Evolutionary conservation across 108 stramenopile species (phyloP).

Genomic region (Fragilariopsis cylindrus): DNA sequence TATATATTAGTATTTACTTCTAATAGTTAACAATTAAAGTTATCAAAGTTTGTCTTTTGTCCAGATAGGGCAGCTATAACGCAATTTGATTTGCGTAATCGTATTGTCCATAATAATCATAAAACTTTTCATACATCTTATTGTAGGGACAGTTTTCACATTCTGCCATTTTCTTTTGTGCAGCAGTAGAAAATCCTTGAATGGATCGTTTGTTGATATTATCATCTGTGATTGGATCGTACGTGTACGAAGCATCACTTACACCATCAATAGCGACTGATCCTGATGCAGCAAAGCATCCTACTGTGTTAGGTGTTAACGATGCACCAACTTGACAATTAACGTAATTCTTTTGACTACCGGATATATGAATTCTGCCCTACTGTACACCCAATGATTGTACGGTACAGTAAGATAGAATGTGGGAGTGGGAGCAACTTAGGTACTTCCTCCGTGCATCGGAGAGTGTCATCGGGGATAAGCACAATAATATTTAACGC

Average conservation of each 20-base stretch:
- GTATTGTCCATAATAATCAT: slow-evolving; percentile 60
- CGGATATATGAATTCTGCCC: slow-evolving; percentile 8
- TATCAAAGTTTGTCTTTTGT: slow-evolving; percentile 38
- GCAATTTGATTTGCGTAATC: slow-evolving; percentile 77
- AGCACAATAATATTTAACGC: too few species aligned
- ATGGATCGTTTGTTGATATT: slow-evolving; percentile 59
- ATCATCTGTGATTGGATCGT: slow-evolving; percentile 31
- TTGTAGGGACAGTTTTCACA: slow-evolving; percentile 44
- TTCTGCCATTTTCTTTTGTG: slow-evolving; percentile 35
- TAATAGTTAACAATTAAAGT: slow-evolving; percentile 36
- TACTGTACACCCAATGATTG: too few species aligned
- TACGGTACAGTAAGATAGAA: too few species aligned
- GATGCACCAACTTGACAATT: slow-evolving; percentile 70
- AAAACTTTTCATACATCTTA: slow-evolving; percentile 48
- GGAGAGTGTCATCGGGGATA: too few species aligned
- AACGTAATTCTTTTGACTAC: slow-evolving; percentile 48
- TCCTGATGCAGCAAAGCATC: slow-evolving; percentile 42
- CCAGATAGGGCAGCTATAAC: slow-evolving; percentile 49
- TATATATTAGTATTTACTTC: too few species aligned
- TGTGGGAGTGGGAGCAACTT: too few species aligned
- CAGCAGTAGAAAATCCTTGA: slow-evolving; percentile 47
- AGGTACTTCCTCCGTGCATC: too few species aligned
- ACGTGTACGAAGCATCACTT: slow-evolving; percentile 29
- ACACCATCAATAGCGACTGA: slow-evolving; percentile 18
- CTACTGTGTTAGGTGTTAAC: slow-evolving; percentile 25